Base-by-base conservation (phyloP, 768 basidiomycete genomes). In the Multifurca ochricompacta region DNA sequence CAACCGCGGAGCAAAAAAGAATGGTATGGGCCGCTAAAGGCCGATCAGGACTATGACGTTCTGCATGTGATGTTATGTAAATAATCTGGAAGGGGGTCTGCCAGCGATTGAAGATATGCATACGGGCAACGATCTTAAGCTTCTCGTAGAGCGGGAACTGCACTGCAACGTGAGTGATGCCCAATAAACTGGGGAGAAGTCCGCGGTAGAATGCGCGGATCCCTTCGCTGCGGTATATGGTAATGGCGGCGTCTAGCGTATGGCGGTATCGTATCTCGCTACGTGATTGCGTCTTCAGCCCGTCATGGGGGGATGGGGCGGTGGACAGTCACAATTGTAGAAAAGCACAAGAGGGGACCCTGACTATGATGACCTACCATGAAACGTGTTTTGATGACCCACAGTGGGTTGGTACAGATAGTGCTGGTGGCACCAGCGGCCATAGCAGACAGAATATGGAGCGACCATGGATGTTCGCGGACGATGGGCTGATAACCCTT, bases 341-440 rank as follows among this genome's bases (percentile, higher is more conserved):
- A n/a, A n/a, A n/a, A n/a, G n/a, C n/a, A 42, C n/a, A 14, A 31
- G 18, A 18, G 8, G 35, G 41, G 54, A 62, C 46, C 34, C 36
- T 25, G 53, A 57, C 65, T 59, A 63, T 16, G 27, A 18, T 63
- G 74, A 41, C 55, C 60, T 59, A 95, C 95, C 96, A 98, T 98
- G 73, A 98, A 97, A 27, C 96, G 83, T 21, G 95, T 98, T 74
- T 97, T 98, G 69, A 99, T 93, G 37, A 99, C 92, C 96, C 96
- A 99, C 6, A 99, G 69, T 0, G 96, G 96, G 70, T 91, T 97
- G 23, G 96, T 98, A 64, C 85, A 85, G 48, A 91, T 81, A 6
- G 96, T 96, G 65, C 95, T 94, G 18, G 86, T 75, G 5, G 91
- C 94, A 11, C 96, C 96, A 1, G 95, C 96, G 40, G 81, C 76